Base-by-base conservation (phyloP, 2,329 filamentous ascomycete genomes). In the Pseudogymnoascus sp. region DNA sequence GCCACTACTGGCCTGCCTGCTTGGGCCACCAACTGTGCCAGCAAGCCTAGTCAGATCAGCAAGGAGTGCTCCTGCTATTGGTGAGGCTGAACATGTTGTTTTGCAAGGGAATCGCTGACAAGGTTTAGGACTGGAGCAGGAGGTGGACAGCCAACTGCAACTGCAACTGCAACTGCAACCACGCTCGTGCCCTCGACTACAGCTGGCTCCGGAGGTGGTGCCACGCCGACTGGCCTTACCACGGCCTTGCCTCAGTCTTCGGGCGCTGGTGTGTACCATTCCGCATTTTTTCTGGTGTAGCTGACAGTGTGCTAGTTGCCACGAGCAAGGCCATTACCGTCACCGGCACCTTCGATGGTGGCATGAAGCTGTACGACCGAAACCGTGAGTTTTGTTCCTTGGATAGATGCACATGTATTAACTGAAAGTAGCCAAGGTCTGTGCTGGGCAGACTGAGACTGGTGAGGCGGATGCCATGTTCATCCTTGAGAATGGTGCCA, bases 401-500 rank as follows among this genome's bases (percentile, higher is more conserved):
- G 28, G 5, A 22, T 52, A 5, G 6, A 28, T 52, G 23, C 5
- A n/a, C 22, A 4, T 3, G 4, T 33, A n/a, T 12, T 55, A 35
- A 55, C 49, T 5, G 1, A 16, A 22, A 7, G 14, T 9, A 55
- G 49, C 49, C 9, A 5, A 12, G 49, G 49, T 55, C 35, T 55
- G 49, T 14, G 28, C 30, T 2, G 49, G 6, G 9, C 49, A 55
- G 28, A 11, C 28, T 5, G 67, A 69, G 36, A 68, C 65, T 16
- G 67, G 67, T 60, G 62, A 55, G 36, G 28, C 19, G 9, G 62
- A 78, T 60, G 77, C 81, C 59, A 80, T 83, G 69, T 83, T 83
- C 75, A 74, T 80, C 64, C 73, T 84, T 60, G 74, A 78, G 69
- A 73, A 77, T 62, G 80, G 81, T 28, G 81, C 76, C 35, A 80